Percentiles rank a stretch among this genome's conserved stretches.
These are phyloP conservation scores for Colletotrichum gigasporum DNA, from an alignment of 2,329 filamentous ascomycete genomes.

Conservation along the genomic window DNA sequence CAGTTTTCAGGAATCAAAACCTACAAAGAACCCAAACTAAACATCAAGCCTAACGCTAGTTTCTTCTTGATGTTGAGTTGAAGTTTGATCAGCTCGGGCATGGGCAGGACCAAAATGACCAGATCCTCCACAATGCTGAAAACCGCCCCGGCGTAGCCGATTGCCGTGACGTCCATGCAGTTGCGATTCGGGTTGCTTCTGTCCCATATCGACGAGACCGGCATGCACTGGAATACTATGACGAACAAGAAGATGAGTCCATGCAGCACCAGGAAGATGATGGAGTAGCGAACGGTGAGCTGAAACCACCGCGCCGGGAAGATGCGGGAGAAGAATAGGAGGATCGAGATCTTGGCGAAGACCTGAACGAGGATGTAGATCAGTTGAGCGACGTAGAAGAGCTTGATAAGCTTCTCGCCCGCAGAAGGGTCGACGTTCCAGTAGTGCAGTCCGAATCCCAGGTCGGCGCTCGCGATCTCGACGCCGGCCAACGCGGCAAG, in stretches of 20 bases:
- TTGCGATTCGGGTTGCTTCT: slow-evolving; percentile 34
- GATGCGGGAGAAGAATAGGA: slow-evolving; percentile 37
- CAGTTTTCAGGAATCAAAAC: slow-evolving; percentile 38
- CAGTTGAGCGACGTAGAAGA: slow-evolving; percentile 35
- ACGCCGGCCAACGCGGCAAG: slow-evolving; percentile 32
- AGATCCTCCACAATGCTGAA: slow-evolving; percentile 76
- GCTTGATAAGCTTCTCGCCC: slow-evolving; percentile 23
- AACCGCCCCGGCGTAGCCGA: slow-evolving; percentile 73
- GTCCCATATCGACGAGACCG: slow-evolving; percentile 32
- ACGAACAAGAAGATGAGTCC: slow-evolving; percentile 35
- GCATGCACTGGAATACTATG: slow-evolving; percentile 34
- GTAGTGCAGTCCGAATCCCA: slow-evolving; percentile 37
- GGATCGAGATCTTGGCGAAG: slow-evolving; percentile 37
- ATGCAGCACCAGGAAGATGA: slow-evolving; percentile 31
- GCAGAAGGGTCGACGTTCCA: slow-evolving; percentile 35
- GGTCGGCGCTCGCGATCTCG: slow-evolving; percentile 33
- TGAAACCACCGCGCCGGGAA: slow-evolving; percentile 33
- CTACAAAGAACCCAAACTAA: slow-evolving; percentile 73
- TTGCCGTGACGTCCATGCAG: slow-evolving; percentile 70
- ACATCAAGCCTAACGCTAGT: slow-evolving; percentile 71
- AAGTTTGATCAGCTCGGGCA: slow-evolving; percentile 71
- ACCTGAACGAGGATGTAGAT: slow-evolving; percentile 38
- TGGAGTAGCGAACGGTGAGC: slow-evolving; percentile 26
- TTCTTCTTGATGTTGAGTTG: slow-evolving; percentile 72
- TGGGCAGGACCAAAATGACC: slow-evolving; percentile 71